These are phyloP conservation scores for Bryoglossum gracile DNA, from an alignment of 495 filamentous ascomycete genomes.

Conservation along the genomic window DNA sequence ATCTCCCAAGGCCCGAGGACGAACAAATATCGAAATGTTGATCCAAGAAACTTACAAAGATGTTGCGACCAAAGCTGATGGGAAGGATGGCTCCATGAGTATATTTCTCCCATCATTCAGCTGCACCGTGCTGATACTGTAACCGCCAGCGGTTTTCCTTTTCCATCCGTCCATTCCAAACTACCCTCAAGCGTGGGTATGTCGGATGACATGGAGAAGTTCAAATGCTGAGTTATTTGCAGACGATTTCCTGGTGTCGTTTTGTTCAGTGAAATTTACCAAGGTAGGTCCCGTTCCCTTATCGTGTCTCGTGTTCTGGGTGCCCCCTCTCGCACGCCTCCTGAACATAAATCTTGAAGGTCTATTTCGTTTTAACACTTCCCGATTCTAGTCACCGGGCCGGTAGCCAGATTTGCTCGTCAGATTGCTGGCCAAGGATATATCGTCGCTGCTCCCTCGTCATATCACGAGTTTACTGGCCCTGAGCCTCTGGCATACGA, in stretches of 20 bases:
- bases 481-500: constrained; percentile 83
- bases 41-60: constrained; percentile 60
- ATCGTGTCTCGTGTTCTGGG: not conserved
- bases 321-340: not conserved
- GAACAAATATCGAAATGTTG: constrained; percentile 48
- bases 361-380: constrained; percentile 1
- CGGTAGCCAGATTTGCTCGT: constrained; percentile 82
- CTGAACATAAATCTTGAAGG: not conserved
- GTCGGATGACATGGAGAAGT: constrained; percentile 4
- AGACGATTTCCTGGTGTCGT: constrained; percentile 83
- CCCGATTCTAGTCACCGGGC: constrained; percentile 66
- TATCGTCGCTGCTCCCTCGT: constrained; percentile 83
- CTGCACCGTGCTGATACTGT: constrained; percentile 9
- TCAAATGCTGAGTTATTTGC: constrained; percentile 23
- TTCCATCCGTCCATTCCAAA: constrained; percentile 80
- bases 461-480: constrained; percentile 88
- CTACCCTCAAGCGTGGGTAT: constrained; percentile 67
- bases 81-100: constrained; percentile 54
- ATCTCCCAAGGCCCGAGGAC: no score
- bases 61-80: constrained; percentile 59
- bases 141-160: constrained; percentile 67
- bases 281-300: constrained; percentile 50
- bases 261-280: constrained; percentile 93
- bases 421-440: constrained; percentile 93
- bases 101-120: constrained; percentile 16